phyloP scores from a whole-genome alignment of 768 basidiomycete genomes.

The Suillus tomentosus region DNA sequence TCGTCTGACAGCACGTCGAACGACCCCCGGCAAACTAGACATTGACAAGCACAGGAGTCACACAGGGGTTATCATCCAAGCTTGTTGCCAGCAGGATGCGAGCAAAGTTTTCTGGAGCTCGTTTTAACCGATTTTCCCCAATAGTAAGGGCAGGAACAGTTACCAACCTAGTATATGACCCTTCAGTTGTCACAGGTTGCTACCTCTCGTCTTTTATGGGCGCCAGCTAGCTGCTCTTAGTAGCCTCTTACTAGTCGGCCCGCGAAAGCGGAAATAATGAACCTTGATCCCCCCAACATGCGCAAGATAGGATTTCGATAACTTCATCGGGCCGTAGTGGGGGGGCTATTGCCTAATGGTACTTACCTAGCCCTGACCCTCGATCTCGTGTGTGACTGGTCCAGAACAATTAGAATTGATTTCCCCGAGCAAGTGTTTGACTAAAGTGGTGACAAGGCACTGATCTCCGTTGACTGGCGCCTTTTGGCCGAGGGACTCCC shows the following conservation, averaged over 20 bases:
- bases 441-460: not conserved
- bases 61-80: not conserved
- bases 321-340: slow-evolving; percentile 6
- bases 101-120: not conserved
- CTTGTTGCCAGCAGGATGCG: not conserved
- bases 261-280: slow-evolving; percentile 24
- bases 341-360: not conserved
- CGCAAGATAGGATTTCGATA: slow-evolving; percentile 30
- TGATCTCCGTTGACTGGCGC: not conserved
- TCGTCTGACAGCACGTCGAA: not conserved
- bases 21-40: not conserved
- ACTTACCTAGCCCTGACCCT: not conserved
- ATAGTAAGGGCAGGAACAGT: slow-evolving; percentile 1
- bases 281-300: slow-evolving; percentile 18
- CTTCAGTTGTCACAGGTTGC: slow-evolving; percentile 11
- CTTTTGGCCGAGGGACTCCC: not conserved
- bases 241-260: not conserved
- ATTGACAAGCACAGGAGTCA: not conserved
- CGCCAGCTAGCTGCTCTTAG: slow-evolving; percentile 10
- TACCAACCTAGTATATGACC: not conserved
- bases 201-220: slow-evolving; percentile 25
- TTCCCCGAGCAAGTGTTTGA: not conserved
- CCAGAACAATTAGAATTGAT: not conserved
- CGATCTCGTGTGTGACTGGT: not conserved
- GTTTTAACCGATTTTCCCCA: not conserved